phyloP scores from a whole-genome alignment of 352 stramenopile species.

The Pythium angustatum region DNA sequence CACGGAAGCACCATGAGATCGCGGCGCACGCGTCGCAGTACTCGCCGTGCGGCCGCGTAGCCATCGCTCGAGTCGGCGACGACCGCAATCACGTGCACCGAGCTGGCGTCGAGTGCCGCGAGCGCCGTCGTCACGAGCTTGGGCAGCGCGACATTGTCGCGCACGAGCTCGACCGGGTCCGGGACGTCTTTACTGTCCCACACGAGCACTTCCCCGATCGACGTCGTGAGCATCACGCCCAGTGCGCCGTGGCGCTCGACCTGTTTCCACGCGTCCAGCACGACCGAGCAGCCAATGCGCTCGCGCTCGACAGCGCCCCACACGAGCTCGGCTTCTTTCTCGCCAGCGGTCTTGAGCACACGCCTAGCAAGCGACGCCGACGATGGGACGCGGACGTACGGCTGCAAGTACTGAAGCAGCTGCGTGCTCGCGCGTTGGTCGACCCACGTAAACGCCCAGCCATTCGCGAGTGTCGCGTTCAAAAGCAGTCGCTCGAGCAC shows the following conservation, averaged over 20 bases:
- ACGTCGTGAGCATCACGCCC: conserved; percentile 20
- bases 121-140: conserved; percentile 7
- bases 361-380: conserved; percentile 11
- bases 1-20: conserved; percentile 31
- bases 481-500: conserved; percentile 25
- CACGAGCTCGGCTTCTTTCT: conserved; percentile 18
- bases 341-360: conserved; percentile 14
- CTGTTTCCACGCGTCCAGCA: conserved; percentile 24
- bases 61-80: conserved; percentile 16
- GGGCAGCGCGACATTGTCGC: not conserved
- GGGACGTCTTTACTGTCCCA: conserved; percentile 5
- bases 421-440: conserved; percentile 24
- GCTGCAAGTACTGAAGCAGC: conserved; percentile 20
- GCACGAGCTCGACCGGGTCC: not conserved
- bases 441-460: conserved; percentile 27
- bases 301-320: conserved; percentile 23
- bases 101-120: conserved; percentile 2
- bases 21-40: conserved; percentile 7
- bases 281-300: conserved; percentile 23
- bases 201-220: conserved; percentile 18
- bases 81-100: conserved; percentile 14
- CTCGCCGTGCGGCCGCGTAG: conserved; percentile 7
- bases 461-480: conserved; percentile 26
- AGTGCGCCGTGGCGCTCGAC: conserved; percentile 1
- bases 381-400: conserved; percentile 12